Evolutionary conservation across 495 filamentous ascomycete species (phyloP), one percentile per base, ranked within the genome.

Genomic region (Jackrogersella minutella): DNA sequence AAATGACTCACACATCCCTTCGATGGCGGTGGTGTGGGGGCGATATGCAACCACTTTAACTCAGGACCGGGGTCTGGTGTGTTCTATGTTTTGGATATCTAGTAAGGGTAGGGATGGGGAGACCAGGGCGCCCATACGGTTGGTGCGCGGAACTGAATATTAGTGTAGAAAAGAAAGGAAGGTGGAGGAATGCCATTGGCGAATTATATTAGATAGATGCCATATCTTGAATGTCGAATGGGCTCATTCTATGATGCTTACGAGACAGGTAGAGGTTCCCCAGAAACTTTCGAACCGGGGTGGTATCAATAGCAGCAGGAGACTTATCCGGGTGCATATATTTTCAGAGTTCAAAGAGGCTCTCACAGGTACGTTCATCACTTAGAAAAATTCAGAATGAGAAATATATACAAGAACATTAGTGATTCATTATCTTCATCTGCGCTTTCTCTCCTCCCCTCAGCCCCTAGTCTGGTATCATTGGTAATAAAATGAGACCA

Each of bases 11-110:
- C 36, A 64, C 59, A 26, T 49, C 40, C 26, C 60, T 46, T 24
- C 30, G 7, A 33, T 8, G 41, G n/a, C 26, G 54, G 26, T 21
- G 50, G 51, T 14, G 44, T 64, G 62, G 57, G 56, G 50, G 41
- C 43, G 39, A 33, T 64, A 62, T 66, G 62, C 58, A 67, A 62
- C 40, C 66, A 65, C 62, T 66, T 66, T 66, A 70, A 62, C 56
- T 57, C 24, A 10, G 8, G 16, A 52, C 55, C 41, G 37, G 55
- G 47, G 53, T 43, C 31, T 36, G 17, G 30, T 34, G 9, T 34
- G 9, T 41, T 5, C 17, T 26, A 34, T 52, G 49, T 52, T 52
- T 36, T 36, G 8, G 28, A 14, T 52, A 22, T 52, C 17, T 17
- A 13, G 10, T 8, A 52, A 49, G 14, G 13, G 7, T 30, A 30